Evolutionary conservation across 176 grass and related monocot species (phyloP), one percentile per base, ranked within the genome.

Genomic region (Panicum miliaceum): DNA sequence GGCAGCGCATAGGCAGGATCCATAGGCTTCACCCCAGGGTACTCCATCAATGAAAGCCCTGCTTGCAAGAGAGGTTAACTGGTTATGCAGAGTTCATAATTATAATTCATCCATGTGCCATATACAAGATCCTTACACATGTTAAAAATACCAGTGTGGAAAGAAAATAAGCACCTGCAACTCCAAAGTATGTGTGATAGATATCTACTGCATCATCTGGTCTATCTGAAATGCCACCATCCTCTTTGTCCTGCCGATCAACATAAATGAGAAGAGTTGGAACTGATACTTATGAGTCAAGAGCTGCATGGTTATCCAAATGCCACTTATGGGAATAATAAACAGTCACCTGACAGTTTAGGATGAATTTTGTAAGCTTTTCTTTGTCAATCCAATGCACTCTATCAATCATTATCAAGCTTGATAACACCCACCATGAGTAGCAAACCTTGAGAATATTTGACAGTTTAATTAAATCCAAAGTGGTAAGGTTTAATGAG

Each of bases 151-250:
- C 20, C 4, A 64, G 25, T 47, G 50, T 15, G 23, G 56, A 38
- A 48, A 73, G 20, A 77, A 52, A 27, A 81, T 58, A 81, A 62
- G 53, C 42, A 99, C 97, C 97, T 91, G 97, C 97, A 69, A 99
- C 86, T 65, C 97, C 97, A 64, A 99, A 99, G 78, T 76, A 99
- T 10, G 90, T 99, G 79, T 99, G 97, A 41, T 89, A 94, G 52
- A 99, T 89, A 76, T 99, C 91, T 43, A 96, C 97, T 0, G 90
- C 93, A 88, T 99, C 90, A 81, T 99, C 88, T 62, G 96, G 96
- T 36, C 96, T 94, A 77, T 99, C 93, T 62, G 96, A 99, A 89
- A 99, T 99, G 43, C 96, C 96, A 81, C 96, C 96, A 52, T 91
- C 96, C 64, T 96, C 91, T 66, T 48, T 84, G 61, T 99, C 96